Base-by-base conservation (phyloP, 768 basidiomycete genomes). In the Mycena leptocephala region DNA sequence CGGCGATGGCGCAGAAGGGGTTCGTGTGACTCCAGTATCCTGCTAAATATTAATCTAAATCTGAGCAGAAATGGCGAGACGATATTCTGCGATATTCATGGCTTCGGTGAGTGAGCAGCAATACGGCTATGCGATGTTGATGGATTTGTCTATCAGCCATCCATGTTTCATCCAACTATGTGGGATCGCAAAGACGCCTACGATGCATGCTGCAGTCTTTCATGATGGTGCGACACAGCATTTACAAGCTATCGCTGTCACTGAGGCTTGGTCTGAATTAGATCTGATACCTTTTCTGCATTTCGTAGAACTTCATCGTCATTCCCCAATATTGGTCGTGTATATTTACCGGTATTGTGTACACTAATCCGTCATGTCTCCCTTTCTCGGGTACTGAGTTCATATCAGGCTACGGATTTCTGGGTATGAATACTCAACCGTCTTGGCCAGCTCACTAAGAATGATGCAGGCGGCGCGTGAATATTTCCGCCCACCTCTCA, bases 281-380 rank as follows among this genome's bases (percentile, higher is more conserved):
- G 68, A 70, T 58, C 20, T 70, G 39, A 70, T 70, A 22, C 68
- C 68, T 13, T 58, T 70, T 30, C n/a, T 24, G 13, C 35, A 70
- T 7, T 70, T 70, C 37, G 28, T 70, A n/a, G 56, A 41, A 37
- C 66, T 68, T 1, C 24, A 68, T 59, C n/a, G n/a, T n/a, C n/a
- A n/a, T n/a, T n/a, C n/a, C n/a, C n/a, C n/a, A n/a, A 69, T 69
- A 37, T 41, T 70, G 32, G 59, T 56, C 55, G 68, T 39, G 35
- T 70, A 70, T 59, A 58, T 70, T 10, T 43, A 59, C 28, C 24
- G 41, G 8, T 59, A 41, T 26, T 70, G 41, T 13, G 68, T 70
- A 70, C 14, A 56, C 28, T 14, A 0, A 59, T 37, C 18, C 18
- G 9, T 39, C 16, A 43, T 46, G 16, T 3, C 41, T 10, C 37